Conservation (phyloP, 2,329 filamentous ascomycete species). For the Chaetomium sp. region DNA sequence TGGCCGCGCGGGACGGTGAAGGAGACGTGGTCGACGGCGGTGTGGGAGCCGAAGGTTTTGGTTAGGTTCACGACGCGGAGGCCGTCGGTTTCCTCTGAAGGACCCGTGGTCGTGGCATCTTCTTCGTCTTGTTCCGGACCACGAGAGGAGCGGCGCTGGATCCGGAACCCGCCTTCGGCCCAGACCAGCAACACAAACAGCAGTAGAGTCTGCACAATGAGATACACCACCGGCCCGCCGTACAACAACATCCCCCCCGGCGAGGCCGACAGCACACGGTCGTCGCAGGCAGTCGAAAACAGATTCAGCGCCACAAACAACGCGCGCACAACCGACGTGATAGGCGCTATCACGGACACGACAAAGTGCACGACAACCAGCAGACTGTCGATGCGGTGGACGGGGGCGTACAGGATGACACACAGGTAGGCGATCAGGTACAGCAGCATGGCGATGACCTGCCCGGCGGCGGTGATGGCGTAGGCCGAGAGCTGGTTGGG, state of each 20-base stretch:
- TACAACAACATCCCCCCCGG: slow-evolving; percentile 68
- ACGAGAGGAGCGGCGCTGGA: slow-evolving; percentile 31
- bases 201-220: slow-evolving; percentile 65
- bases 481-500: slow-evolving; percentile 77
- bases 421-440: slow-evolving; percentile 67
- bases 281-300: slow-evolving; percentile 72
- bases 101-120: slow-evolving; percentile 33
- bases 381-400: slow-evolving; percentile 59
- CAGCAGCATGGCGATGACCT: slow-evolving; percentile 64
- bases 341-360: slow-evolving; percentile 66
- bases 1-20: slow-evolving; percentile 76
- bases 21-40: slow-evolving; percentile 80
- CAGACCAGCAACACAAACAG: slow-evolving; percentile 70
- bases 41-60: slow-evolving; percentile 69
- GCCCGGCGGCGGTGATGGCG: slow-evolving; percentile 71
- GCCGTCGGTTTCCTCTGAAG: slow-evolving; percentile 53
- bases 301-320: slow-evolving; percentile 75
- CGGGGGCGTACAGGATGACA: slow-evolving; percentile 67
- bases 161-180: slow-evolving; percentile 64
- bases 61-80: slow-evolving; percentile 74
- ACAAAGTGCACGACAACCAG: slow-evolving; percentile 69
- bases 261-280: slow-evolving; percentile 54
- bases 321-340: slow-evolving; percentile 66
- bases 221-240: slow-evolving; percentile 78
- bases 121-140: slow-evolving; percentile 43